phyloP scores from a whole-genome alignment of 2,329 filamentous ascomycete genomes.

The Ophiobolus disseminans region DNA sequence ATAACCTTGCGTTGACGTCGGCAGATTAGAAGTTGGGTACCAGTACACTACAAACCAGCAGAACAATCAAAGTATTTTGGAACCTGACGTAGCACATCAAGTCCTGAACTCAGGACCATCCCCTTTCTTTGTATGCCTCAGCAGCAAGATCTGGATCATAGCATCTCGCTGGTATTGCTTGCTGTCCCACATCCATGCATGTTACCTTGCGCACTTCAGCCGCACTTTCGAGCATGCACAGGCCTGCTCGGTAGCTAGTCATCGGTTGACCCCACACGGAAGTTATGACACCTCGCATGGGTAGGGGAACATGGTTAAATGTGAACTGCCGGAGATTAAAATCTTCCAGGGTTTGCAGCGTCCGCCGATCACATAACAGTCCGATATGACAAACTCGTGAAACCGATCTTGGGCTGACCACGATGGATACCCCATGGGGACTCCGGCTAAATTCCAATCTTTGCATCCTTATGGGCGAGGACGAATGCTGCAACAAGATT shows the following conservation, averaged over 20 bases:
- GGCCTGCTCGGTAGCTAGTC: constrained; percentile 2
- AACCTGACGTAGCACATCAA: constrained; percentile 2
- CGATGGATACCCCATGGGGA: neutral
- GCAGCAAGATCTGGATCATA: constrained; percentile 19
- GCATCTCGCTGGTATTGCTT: neutral
- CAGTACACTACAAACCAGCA: neutral
- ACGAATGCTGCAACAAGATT: neutral
- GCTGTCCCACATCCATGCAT: constrained; percentile 11
- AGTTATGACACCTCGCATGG: constrained; percentile 6
- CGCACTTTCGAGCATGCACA: constrained; percentile 14
- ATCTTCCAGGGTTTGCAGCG: neutral
- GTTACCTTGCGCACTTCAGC: constrained; percentile 5
- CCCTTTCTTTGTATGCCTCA: constrained; percentile 31
- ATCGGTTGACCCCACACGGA: constrained; percentile 15
- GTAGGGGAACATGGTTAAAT: constrained; percentile 6
- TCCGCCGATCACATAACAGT: constrained; percentile 9
- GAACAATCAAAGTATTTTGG: constrained; percentile 1
- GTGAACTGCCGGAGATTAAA: constrained; percentile 18
- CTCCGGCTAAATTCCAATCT: constrained; percentile 12
- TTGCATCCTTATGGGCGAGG: neutral
- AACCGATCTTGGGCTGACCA: neutral
- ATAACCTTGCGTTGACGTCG: constrained; percentile 2
- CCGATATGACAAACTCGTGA: constrained; percentile 8
- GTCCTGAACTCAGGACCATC: neutral
- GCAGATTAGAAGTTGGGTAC: constrained; percentile 5